phyloP scores from a whole-genome alignment of 176 grass and related monocot genomes.

The Triticum dicoccoides region DNA sequence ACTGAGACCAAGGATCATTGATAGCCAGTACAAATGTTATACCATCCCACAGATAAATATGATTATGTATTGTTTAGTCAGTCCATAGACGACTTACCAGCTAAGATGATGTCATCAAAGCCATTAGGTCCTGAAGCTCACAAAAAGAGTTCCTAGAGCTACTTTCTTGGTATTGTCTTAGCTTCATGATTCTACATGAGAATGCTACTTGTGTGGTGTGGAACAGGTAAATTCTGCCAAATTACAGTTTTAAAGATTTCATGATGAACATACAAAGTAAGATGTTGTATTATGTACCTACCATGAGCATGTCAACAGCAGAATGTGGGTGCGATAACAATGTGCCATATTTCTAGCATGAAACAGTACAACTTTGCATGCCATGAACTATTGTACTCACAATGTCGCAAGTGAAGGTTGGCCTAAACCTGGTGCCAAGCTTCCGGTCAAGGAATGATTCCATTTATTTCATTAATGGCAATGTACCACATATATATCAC shows the following conservation, averaged over 20 bases:
- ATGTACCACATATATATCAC: too few relatives aligned
- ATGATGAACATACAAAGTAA: not conserved
- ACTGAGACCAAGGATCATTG: too few relatives aligned
- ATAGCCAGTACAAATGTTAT: too few relatives aligned
- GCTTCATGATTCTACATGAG: too few relatives aligned
- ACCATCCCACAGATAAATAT: too few relatives aligned
- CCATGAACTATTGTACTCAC: slow-evolving; percentile 46
- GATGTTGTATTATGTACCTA: not conserved
- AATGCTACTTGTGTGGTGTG: not conserved
- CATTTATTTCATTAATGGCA: too few relatives aligned
- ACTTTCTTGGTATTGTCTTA: not conserved
- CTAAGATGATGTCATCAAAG: not conserved
- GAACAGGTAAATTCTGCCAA: not conserved
- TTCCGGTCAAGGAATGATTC: slow-evolving; percentile 67
- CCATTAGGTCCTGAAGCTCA: not conserved
- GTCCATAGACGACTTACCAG: not conserved
- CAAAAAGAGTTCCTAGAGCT: not conserved
- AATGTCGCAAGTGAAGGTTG: slow-evolving; percentile 67
- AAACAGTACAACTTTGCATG: not conserved
- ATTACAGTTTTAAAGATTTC: not conserved
- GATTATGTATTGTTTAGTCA: not conserved
- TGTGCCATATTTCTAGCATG: not conserved
- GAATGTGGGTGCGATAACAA: not conserved
- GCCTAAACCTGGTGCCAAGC: slow-evolving; percentile 73
- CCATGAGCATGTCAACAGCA: not conserved